These are phyloP conservation scores for Botrytis squamosa DNA, from an alignment of 2,329 filamentous ascomycete genomes.

Conservation along the genomic window DNA sequence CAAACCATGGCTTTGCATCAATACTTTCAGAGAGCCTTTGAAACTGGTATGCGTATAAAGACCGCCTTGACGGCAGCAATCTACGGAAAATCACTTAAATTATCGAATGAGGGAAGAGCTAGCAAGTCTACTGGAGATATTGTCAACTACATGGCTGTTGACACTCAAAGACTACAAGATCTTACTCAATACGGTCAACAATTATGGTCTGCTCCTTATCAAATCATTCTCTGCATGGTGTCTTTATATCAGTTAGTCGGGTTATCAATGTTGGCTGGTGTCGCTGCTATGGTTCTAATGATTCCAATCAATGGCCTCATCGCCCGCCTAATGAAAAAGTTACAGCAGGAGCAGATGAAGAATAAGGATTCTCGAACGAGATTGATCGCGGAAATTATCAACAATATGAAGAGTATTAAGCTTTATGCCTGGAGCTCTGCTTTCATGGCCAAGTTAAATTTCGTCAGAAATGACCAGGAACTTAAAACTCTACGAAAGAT, in stretches of 20 bases:
- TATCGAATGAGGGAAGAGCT: conserved; percentile 90
- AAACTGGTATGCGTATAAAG: conserved; percentile 96
- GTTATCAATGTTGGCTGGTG: conserved; percentile 90
- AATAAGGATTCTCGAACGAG: conserved; percentile 94
- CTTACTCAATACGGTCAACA: conserved; percentile 94
- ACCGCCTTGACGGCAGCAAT: conserved; percentile 85
- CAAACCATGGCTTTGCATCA: conserved; percentile 94
- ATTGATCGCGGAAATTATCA: conserved; percentile 94
- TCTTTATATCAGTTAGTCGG: conserved; percentile 96
- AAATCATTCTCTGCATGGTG: conserved; percentile 92
- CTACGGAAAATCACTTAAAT: conserved; percentile 82
- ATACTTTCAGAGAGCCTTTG: conserved; percentile 94
- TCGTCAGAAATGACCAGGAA: conserved; percentile 93
- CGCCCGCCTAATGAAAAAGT: conserved; percentile 85
- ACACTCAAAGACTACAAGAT: conserved; percentile 92
- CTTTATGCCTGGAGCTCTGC: conserved; percentile 96
- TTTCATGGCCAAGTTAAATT: conserved; percentile 96
- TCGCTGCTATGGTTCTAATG: conserved; percentile 95
- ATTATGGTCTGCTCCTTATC: conserved; percentile 94
- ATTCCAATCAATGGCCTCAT: conserved; percentile 93
- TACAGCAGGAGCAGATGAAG: conserved; percentile 98
- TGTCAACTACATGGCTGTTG: conserved; percentile 99
- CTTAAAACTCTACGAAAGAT: conserved; percentile 95
- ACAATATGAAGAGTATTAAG: conserved; percentile 99
- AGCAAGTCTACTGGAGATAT: conserved; percentile 94